Evolutionary conservation across 208 protist species (phyloP), one percentile per base, ranked within the genome.

Genomic region (Dictyostelium gargantuum): DNA sequence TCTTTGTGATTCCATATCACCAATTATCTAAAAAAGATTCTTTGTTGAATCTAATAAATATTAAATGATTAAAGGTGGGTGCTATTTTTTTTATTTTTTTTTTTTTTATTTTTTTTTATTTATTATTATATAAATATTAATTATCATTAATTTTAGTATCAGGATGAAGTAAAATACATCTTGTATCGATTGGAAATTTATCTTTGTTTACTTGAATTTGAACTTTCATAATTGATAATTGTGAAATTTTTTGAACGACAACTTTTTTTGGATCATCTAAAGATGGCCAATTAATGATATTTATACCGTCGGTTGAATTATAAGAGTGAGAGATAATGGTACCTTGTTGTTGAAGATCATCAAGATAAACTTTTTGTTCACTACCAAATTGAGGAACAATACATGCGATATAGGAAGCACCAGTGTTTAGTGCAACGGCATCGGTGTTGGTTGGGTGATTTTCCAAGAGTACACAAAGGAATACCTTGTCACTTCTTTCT

Each of bases 401-500:
- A n/a, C 40, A 38, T 32, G n/a, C 13, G 10, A 91, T 38, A 35
- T 54, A 91, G 1, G 32, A 32, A 1, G 17, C 3, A 9, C 84
- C 84, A 61, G n/a, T 50, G 42, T 32, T 52, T 6, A 80, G 29
- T 3, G 79, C 54, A 8, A 91, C 52, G 5, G 72, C 70, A 46
- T 42, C 44, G 6, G n/a, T 46, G 3, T 29, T 73, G 1, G 68
- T 80, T 42, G 61, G 46, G 15, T 52, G 44, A 21, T 80, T 52
- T 29, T 91, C 48, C 3, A 93, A 84, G 1, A 91, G 21, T 3
- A 91, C 21, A 35, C 84, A 84, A 23, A 93, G 40, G 70, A 86
- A 93, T 0, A 91, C 61, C 52, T 93, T 85, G 58, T 85, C 80
- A 29, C 26, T 50, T 35, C 80, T 72, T 29, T 94, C 92, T 72